Evolutionary conservation across 441 rosid species (phyloP), one percentile per base, ranked within the genome.

Genomic region (Gossypium lobatum): DNA sequence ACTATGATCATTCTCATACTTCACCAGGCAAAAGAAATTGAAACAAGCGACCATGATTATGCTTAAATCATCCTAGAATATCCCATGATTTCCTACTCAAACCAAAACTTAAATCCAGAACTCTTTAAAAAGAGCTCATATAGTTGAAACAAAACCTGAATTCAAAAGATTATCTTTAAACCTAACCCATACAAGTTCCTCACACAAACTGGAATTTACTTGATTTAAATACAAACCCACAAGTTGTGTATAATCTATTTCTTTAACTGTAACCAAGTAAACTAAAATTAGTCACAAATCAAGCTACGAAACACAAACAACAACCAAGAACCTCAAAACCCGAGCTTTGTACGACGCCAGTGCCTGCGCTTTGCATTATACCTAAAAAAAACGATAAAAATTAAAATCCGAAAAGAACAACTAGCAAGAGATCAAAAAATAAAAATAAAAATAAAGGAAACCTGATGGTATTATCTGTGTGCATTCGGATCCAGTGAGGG

Each of bases 291-390:
- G 25, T 62, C 2, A 39, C 73, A 80, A 73, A 53, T 18, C 26
- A 74, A 63, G 71, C 17, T 20, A 77, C 53, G 60, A 50, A 16
- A 23, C 69, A 65, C 3, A 71, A 34, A 73, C 48, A 50, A n/a
- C 37, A 45, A 20, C 59, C 46, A 73, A 79, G 17, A 82, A 72
- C 63, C 84, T 91, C 79, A 93, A 79, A 93, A 93, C 58, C 97
- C 97, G 31, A 93, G 95, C 88, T 93, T 93, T 78, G 98, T 91
- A 46, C 97, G 91, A 77, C 98, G 88, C 97, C 98, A 91, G 83
- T 93, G 97, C 83, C 98, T 83, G 77, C 98, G 98, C 86, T 93
- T 93, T 0, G 98, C 98, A 65, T 93, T 93, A 83, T 93, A 91
- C 87, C 98, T 91, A 71, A 31, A 31, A 42, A 69, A 25, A 34